Base-by-base conservation (phyloP, 108 stramenopile species). In the Cyclotella kingstonii region DNA sequence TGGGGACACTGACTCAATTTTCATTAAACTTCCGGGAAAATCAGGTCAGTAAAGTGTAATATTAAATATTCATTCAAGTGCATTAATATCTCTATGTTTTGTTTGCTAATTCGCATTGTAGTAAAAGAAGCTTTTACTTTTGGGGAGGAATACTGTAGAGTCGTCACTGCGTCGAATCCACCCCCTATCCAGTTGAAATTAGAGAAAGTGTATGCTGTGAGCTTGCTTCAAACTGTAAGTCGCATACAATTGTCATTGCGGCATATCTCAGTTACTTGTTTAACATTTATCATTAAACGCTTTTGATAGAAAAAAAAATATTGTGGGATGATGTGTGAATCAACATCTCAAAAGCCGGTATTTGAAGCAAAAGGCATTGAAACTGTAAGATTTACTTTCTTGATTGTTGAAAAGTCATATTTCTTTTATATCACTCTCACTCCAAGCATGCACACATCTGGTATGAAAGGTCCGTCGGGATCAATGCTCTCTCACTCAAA, bases 1-100 rank as follows among this genome's bases (percentile, higher is more conserved):
- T 15, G 77, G 77, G 18, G 98, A 99, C 60, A 99, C 98, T 3
- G 98, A 99, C 67, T 96, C 95, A 6, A 43, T 99, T n/a, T 99
- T 99, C 80, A 76, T 99, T 10, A 81, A 79, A 54, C 65, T 98
- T n/a, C 90, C 88, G 19, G 95, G 96, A 21, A 82, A 91, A 54
- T 78, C 81, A 15, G 55, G 55, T 56, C 12, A 41, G 39, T 56
- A 15, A 5, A 18, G 27, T 33, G 27, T 56, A 40, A 14, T 3
- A 56, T 28, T 56, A 27, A 10, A 28, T 0, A 0, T 11, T 2
- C 39, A 9, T 36, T 11, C 36, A 36, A 36, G n/a, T n/a, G n/a
- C n/a, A n/a, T n/a, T n/a, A n/a, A n/a, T n/a, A n/a, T n/a, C n/a
- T n/a, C n/a, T n/a, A 17, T 7, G 7, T 40, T 22, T 56, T 26